A percentile compares a stretch with the other conserved stretches of the same genome.
phyloP scores from a whole-genome alignment of 2,329 filamentous ascomycete species.

The Aspergillus quadricinctus region DNA sequence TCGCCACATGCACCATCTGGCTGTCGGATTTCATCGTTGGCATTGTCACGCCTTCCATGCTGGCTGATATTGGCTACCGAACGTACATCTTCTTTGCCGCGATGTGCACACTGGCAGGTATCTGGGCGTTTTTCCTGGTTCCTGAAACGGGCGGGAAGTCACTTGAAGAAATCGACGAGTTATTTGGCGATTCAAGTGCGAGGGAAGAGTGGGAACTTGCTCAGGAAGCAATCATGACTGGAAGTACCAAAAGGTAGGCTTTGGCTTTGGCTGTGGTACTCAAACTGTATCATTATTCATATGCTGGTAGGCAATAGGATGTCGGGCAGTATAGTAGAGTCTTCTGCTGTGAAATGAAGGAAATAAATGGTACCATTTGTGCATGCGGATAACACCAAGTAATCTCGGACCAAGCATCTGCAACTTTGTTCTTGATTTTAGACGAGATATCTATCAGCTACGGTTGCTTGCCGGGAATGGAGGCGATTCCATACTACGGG shows the following conservation, averaged over 20 bases:
- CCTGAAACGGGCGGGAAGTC: slow-evolving; percentile 53
- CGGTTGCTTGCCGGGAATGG: too few species aligned
- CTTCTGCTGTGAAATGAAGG: not conserved
- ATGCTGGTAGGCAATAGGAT: too few species aligned
- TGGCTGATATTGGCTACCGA: slow-evolving; percentile 49
- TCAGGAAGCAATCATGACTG: not conserved
- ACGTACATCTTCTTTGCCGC: slow-evolving; percentile 54
- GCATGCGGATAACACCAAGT: too few species aligned
- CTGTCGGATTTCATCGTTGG: slow-evolving; percentile 45
- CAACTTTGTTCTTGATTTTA: too few species aligned
- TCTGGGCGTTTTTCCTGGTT: slow-evolving; percentile 48
- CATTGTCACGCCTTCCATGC: slow-evolving; percentile 58
- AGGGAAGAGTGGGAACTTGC: not conserved
- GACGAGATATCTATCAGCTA: too few species aligned
- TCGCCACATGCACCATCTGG: slow-evolving; percentile 33
- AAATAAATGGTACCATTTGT: not conserved
- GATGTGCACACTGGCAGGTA: slow-evolving; percentile 44
- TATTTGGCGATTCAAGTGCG: slow-evolving; percentile 19
- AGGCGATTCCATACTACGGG: too few species aligned
- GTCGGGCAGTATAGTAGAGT: not conserved
- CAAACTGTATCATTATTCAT: too few species aligned
- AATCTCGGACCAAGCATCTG: too few species aligned
- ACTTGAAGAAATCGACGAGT: slow-evolving; percentile 50
- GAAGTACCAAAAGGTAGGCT: not conserved
- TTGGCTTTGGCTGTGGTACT: too few species aligned